Evolutionary conservation across 1,139 yeast species (phyloP).

Genomic region (Pichia sp.): DNA sequence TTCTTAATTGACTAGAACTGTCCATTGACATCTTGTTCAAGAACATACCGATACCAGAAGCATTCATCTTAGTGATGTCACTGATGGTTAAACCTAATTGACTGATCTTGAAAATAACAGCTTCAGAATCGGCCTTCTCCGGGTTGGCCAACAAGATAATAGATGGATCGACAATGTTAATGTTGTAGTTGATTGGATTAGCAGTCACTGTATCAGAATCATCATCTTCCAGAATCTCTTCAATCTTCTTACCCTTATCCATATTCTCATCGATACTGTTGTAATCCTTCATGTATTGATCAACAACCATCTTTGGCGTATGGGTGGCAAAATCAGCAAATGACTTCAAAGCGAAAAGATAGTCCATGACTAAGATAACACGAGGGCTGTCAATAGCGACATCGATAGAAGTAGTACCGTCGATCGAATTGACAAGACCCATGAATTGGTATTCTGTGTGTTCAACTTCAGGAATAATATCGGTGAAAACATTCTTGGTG

Average conservation of each 20-base stretch:
- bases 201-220: neutral
- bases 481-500: slow-evolving; percentile 67
- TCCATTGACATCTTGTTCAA: slow-evolving; percentile 71
- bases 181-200: slow-evolving; percentile 39
- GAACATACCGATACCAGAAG: slow-evolving; percentile 84
- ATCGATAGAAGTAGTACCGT: slow-evolving; percentile 38
- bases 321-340: slow-evolving; percentile 48
- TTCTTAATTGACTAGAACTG: slow-evolving; percentile 59
- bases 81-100: slow-evolving; percentile 75
- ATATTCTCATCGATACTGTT: slow-evolving; percentile 17
- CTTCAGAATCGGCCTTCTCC: slow-evolving; percentile 66
- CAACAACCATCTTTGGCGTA: slow-evolving; percentile 15
- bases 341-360: slow-evolving; percentile 70
- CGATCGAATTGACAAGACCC: slow-evolving; percentile 47
- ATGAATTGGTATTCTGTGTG: slow-evolving; percentile 71
- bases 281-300: slow-evolving; percentile 5
- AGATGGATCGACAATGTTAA: slow-evolving; percentile 78
- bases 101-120: slow-evolving; percentile 85
- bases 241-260: neutral
- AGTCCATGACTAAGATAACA: slow-evolving; percentile 81
- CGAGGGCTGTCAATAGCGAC: slow-evolving; percentile 79
- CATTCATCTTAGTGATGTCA: slow-evolving; percentile 61
- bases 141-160: slow-evolving; percentile 83
- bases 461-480: slow-evolving; percentile 71
- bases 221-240: slow-evolving; percentile 6